phyloP scores from a whole-genome alignment of 768 basidiomycete species.

The Leucogyrophana mollusca region DNA sequence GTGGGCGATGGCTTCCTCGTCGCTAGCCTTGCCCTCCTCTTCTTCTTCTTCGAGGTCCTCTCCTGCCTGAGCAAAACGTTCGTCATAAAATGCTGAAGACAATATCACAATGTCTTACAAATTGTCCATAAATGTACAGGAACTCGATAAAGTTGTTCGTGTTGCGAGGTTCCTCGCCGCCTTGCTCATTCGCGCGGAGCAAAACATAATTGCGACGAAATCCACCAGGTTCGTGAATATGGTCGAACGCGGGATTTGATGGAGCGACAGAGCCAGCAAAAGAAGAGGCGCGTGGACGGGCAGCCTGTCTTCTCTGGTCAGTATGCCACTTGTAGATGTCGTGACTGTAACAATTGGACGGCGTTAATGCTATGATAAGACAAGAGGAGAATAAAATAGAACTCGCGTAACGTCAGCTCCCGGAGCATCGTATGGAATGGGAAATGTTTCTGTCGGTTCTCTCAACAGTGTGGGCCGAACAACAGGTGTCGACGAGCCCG shows the following conservation, averaged over 20 bases:
- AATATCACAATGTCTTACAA: conserved; percentile 54
- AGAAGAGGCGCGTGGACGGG: conserved; percentile 68
- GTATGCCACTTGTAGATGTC: conserved; percentile 95
- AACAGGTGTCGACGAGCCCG: conserved; percentile 24
- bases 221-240: conserved; percentile 94
- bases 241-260: conserved; percentile 79
- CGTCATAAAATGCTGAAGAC: not conserved
- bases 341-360: conserved; percentile 49
- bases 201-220: conserved; percentile 89
- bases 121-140: conserved; percentile 92
- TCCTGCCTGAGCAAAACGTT: conserved; percentile 60
- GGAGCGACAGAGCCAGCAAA: conserved; percentile 54
- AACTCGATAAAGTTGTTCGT: conserved; percentile 92
- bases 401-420: conserved; percentile 94
- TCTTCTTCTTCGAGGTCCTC: conserved; percentile 93
- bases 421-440: conserved; percentile 83
- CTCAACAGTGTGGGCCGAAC: conserved; percentile 23
- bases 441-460: conserved; percentile 70
- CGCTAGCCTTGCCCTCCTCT: conserved; percentile 65
- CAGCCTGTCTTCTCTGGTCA: conserved; percentile 60
- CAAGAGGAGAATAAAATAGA: conserved; percentile 1
- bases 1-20: conserved; percentile 47
- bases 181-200: conserved; percentile 67
- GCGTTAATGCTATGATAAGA: conserved; percentile 14
- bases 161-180: conserved; percentile 58